These are phyloP conservation scores for Carallia brachiata DNA, from an alignment of 345 rosid species.

Conservation along the genomic window DNA sequence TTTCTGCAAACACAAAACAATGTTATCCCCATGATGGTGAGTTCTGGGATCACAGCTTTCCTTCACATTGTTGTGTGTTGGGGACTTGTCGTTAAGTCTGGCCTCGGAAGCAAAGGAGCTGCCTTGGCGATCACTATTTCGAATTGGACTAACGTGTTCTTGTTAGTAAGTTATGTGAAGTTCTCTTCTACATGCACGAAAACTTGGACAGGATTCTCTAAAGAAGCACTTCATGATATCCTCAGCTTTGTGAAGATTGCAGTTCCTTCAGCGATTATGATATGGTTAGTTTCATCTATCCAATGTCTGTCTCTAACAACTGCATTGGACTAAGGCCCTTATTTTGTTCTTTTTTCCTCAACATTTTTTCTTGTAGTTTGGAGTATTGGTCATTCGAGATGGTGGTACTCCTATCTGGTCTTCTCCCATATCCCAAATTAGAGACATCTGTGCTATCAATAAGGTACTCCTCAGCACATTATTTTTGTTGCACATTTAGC, in stretches of 20 bases:
- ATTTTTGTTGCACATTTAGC: neutral
- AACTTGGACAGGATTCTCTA: conserved; percentile 52
- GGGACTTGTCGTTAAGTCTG: conserved; percentile 40
- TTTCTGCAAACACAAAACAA: conserved; percentile 61
- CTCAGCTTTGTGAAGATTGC: conserved; percentile 48
- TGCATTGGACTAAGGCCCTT: neutral
- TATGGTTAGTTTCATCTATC: conserved; percentile 31
- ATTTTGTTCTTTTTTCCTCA: neutral
- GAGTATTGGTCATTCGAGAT: conserved; percentile 46
- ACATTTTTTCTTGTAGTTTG: conserved; percentile 26
- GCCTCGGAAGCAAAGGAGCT: conserved; percentile 44
- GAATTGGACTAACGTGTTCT: conserved; percentile 41
- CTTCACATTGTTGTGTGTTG: conserved; percentile 41
- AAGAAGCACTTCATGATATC: conserved; percentile 40
- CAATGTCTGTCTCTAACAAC: neutral
- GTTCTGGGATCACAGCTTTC: conserved; percentile 33
- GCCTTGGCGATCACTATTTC: conserved; percentile 41
- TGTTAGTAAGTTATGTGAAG: conserved; percentile 36
- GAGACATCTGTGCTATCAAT: conserved; percentile 47
- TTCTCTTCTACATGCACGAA: conserved; percentile 32
- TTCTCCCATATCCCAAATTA: conserved; percentile 45
- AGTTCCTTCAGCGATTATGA: conserved; percentile 56
- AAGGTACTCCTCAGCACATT: conserved; percentile 24
- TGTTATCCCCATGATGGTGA: conserved; percentile 50
- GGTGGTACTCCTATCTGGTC: conserved; percentile 43